These are phyloP conservation scores for Tricholoma terreum DNA, from an alignment of 768 basidiomycete genomes.

Conservation along the genomic window DNA sequence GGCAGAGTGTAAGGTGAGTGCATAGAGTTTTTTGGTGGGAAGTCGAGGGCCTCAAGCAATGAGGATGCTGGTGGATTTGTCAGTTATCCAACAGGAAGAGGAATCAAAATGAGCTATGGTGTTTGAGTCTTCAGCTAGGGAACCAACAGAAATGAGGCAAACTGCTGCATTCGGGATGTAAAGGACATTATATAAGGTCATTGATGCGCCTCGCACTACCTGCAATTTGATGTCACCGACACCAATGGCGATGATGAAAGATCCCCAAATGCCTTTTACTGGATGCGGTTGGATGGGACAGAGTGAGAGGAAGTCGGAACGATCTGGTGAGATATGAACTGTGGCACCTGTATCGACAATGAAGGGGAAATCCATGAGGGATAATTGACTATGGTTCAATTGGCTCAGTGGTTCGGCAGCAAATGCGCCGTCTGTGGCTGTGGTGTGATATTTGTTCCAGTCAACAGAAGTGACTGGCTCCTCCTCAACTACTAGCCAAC, in stretches of 20 bases:
- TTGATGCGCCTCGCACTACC: constrained; percentile 9
- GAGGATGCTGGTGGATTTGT: constrained; percentile 8
- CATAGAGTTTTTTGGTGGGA: constrained; percentile 13
- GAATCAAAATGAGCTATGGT: constrained; percentile 17
- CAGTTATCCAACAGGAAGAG: constrained; percentile 6
- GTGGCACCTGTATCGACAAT: constrained; percentile 26
- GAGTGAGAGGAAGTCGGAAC: constrained; percentile 22
- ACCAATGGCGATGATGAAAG: constrained; percentile 19
- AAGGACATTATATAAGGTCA: constrained; percentile 15
- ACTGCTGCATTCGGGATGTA: constrained; percentile 22
- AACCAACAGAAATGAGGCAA: constrained; percentile 20
- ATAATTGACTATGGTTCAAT: background rate
- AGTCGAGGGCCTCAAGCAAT: constrained; percentile 13
- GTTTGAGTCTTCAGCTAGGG: constrained; percentile 10
- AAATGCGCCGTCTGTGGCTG: background rate
- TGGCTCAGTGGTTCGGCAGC: background rate
- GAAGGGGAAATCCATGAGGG: constrained; percentile 8
- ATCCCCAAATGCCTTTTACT: constrained; percentile 27
- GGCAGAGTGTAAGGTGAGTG: constrained; percentile 7
- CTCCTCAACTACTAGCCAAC: constrained; percentile 2
- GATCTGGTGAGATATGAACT: constrained; percentile 20
- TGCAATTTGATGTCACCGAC: constrained; percentile 22
- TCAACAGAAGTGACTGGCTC: constrained; percentile 2
- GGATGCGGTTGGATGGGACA: constrained; percentile 16
- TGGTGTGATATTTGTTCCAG: constrained; percentile 2